A percentile compares a stretch with the other conserved stretches of the same genome.
Evolutionary conservation across 2,329 filamentous ascomycete genomes (phyloP).

Genomic region (Verticillium zaregamsianum): DNA sequence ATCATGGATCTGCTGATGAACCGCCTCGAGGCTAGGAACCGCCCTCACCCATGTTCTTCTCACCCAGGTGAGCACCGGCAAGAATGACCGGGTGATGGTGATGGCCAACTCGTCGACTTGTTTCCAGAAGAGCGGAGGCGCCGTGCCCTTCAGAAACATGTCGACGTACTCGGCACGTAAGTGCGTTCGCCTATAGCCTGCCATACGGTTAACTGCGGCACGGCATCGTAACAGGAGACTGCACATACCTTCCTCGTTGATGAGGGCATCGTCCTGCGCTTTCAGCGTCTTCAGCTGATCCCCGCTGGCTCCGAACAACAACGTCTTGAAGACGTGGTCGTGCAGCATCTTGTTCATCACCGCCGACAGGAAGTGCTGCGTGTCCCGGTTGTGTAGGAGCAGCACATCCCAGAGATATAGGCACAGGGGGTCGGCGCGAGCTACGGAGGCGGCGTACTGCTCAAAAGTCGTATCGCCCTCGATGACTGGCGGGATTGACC

Average conservation of each 20-base stretch:
- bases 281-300: slow-evolving; percentile 18
- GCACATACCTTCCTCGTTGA: slow-evolving; percentile 22
- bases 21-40: not conserved
- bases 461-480: slow-evolving; percentile 14
- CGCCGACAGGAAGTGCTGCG: slow-evolving; percentile 20
- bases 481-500: slow-evolving; percentile 15
- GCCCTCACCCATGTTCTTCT: slow-evolving; percentile 4
- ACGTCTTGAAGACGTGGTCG: slow-evolving; percentile 18
- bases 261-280: slow-evolving; percentile 17
- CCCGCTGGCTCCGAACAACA: slow-evolving; percentile 25
- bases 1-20: slow-evolving; percentile 22
- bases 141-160: slow-evolving; percentile 15
- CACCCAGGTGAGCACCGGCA: slow-evolving; percentile 18
- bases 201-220: not conserved
- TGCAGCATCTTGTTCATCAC: slow-evolving; percentile 24
- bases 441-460: slow-evolving; percentile 19
- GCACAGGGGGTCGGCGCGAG: slow-evolving; percentile 18
- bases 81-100: slow-evolving; percentile 17
- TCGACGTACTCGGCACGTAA: slow-evolving; percentile 20
- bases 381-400: slow-evolving; percentile 16
- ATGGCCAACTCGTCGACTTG: slow-evolving; percentile 22
- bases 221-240: not conserved
- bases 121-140: slow-evolving; percentile 23
- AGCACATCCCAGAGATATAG: slow-evolving; percentile 22
- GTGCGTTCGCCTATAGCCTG: slow-evolving; percentile 24